These are phyloP conservation scores for Ascocoryne sarcoides DNA, from an alignment of 2,329 filamentous ascomycete species.

Conservation along the genomic window DNA sequence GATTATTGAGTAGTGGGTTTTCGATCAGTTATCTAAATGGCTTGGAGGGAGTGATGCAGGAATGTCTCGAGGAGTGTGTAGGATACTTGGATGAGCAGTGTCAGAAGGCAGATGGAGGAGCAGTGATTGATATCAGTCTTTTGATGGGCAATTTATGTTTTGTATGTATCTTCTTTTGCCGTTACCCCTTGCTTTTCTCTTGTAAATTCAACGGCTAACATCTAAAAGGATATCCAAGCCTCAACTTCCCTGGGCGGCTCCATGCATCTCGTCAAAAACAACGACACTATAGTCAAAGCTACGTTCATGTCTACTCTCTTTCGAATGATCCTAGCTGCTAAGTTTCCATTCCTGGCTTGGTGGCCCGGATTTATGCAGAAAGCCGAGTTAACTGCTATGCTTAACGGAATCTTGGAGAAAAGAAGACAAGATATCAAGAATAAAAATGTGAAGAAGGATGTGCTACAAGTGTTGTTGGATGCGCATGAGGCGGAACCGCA, in stretches of 20 bases:
- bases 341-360: constrained; percentile 12
- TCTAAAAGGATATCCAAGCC: constrained; percentile 15
- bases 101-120: constrained; percentile 4
- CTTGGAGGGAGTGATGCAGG: constrained; percentile 12
- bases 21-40: constrained; percentile 16
- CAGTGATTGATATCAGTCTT: constrained; percentile 7
- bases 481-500: constrained; percentile 10
- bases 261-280: constrained; percentile 12
- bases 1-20: constrained; percentile 13
- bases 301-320: constrained; percentile 10
- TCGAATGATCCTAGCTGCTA: constrained; percentile 6
- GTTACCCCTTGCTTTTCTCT: neutral
- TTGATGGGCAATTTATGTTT: constrained; percentile 12
- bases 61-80: constrained; percentile 11
- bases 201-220: neutral
- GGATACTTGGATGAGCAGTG: constrained; percentile 3
- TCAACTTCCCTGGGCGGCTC: constrained; percentile 15
- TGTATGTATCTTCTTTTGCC: constrained; percentile 1
- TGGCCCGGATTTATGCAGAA: neutral
- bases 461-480: constrained; percentile 16
- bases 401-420: neutral
- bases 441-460: constrained; percentile 9
- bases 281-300: constrained; percentile 11
- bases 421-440: constrained; percentile 3
- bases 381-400: neutral